A percentile compares a stretch with the other conserved stretches of the same genome.
These are phyloP conservation scores for Parmelia sp. DNA, from an alignment of 495 filamentous ascomycete genomes.

Conservation along the genomic window DNA sequence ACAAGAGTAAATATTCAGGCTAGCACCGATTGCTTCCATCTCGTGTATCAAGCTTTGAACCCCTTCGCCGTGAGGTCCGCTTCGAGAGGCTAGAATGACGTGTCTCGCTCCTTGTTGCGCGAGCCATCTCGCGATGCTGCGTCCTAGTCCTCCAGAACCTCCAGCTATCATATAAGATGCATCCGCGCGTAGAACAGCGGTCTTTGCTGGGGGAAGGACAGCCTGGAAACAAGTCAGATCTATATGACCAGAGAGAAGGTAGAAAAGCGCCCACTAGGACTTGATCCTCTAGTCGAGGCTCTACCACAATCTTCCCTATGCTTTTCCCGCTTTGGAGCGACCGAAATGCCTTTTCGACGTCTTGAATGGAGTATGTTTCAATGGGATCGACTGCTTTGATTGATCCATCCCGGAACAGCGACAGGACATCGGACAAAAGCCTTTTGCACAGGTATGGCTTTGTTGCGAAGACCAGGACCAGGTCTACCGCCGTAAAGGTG, in stretches of 20 bases:
- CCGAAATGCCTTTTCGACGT: background rate
- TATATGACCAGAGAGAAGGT: too few species aligned
- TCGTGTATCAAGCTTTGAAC: too few species aligned
- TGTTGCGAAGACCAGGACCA: background rate
- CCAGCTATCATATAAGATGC: background rate
- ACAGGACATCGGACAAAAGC: constrained; percentile 5
- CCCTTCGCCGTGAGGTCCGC: too few species aligned
- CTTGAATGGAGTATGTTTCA: background rate
- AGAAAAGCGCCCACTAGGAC: background rate
- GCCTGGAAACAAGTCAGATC: too few species aligned
- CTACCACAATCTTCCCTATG: background rate
- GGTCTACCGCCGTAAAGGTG: constrained; percentile 10
- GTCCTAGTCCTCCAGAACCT: background rate
- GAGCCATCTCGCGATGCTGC: background rate
- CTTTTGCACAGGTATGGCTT: background rate
- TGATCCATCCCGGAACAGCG: constrained; percentile 21
- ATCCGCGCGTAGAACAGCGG: background rate
- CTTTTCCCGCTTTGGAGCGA: background rate
- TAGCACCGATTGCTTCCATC: too few species aligned
- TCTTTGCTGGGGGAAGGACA: background rate
- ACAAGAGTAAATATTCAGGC: background rate
- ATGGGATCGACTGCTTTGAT: background rate
- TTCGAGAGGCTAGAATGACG: background rate
- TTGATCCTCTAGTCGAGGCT: background rate
- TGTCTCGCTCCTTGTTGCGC: background rate